Evolutionary conservation across 352 stramenopile species (phyloP), one percentile per base, ranked within the genome.

Genomic region (Globisporangium viniferum): DNA sequence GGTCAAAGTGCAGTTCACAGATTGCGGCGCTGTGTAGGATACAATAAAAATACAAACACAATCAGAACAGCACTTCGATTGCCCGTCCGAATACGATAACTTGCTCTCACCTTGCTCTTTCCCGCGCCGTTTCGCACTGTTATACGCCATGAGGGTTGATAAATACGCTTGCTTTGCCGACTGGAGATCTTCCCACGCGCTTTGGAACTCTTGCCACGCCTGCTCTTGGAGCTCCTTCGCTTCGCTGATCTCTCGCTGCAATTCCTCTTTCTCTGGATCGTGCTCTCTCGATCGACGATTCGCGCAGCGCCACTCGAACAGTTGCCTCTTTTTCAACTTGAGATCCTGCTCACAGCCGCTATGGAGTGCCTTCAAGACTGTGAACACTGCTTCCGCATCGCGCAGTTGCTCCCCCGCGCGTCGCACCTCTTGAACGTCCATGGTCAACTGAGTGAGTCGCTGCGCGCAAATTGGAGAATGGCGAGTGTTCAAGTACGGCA

Each of bases 281-380:
- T 20, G 12, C 20, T 15, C 48, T 55, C 48, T 22, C 14, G 48
- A 55, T 10, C n/a, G 48, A 1, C 48, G 48, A 27, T 10, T 31
- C 48, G 48, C 6, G n/a, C 48, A 55, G 48, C 48, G 48, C 48
- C 48, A 55, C 48, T 55, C 20, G n/a, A 55, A 55, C 20, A 55
- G n/a, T 18, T 22, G 18, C n/a, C 48, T 9, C n/a, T 20, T 55
- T 5, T 27, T 55, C 20, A 9, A 29, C 12, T 27, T 29, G 48
- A 55, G 48, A 10, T 55, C 48, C 6, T 29, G 48, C 48, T 27
- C 48, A 10, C 48, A 55, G 48, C n/a, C 15, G 20, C 1, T 22
- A 20, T 55, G 48, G n/a, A 29, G 6, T 5, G 48, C n/a, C 48
- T 55, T 55, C 18, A 55, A 22, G 20, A 20, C 48, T 10, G 48